A percentile compares a stretch with the other conserved stretches of the same genome.
Conservation (phyloP, 163 green algal genomes). For the Scenedesmus sp. region DNA sequence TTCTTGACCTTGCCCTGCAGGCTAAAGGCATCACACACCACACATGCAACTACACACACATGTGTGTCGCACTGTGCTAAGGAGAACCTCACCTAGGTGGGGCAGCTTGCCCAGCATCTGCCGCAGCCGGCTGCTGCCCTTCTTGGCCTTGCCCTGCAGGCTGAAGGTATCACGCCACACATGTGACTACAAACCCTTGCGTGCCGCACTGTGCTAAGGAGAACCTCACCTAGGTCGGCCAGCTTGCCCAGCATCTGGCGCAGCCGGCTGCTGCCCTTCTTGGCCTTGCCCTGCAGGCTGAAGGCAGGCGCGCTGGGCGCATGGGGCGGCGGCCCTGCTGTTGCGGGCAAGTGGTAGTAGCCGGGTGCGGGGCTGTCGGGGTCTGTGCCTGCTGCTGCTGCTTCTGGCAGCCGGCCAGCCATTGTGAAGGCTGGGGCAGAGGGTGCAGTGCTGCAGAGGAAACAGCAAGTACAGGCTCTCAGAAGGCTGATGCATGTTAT, state of each 20-base stretch:
- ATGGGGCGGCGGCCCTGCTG: slow-evolving; percentile 13
- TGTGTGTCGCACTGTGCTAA: no score
- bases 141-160: not conserved
- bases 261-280: no score
- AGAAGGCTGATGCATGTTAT: not conserved
- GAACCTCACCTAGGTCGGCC: no score
- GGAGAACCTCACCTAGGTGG: no score
- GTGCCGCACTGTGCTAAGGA: no score
- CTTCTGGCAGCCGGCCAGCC: not conserved
- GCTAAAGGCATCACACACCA: no score
- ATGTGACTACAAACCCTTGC: no score
- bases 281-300: not conserved
- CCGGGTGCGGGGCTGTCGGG: not conserved
- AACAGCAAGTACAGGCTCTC: not conserved
- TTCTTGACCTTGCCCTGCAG: no score
- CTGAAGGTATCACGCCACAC: not conserved
- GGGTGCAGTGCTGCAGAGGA: not conserved
- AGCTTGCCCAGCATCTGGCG: no score
- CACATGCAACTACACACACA: no score
- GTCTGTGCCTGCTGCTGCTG: not conserved
- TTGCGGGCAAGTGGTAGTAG: slow-evolving; percentile 18
- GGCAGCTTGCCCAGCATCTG: no score
- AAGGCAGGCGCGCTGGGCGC: slow-evolving; percentile 4
- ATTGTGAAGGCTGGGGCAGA: slow-evolving; percentile 26
- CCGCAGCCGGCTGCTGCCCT: no score